These are phyloP conservation scores for Pseudodiploospora longispora DNA, from an alignment of 2,329 filamentous ascomycete genomes.

Conservation along the genomic window DNA sequence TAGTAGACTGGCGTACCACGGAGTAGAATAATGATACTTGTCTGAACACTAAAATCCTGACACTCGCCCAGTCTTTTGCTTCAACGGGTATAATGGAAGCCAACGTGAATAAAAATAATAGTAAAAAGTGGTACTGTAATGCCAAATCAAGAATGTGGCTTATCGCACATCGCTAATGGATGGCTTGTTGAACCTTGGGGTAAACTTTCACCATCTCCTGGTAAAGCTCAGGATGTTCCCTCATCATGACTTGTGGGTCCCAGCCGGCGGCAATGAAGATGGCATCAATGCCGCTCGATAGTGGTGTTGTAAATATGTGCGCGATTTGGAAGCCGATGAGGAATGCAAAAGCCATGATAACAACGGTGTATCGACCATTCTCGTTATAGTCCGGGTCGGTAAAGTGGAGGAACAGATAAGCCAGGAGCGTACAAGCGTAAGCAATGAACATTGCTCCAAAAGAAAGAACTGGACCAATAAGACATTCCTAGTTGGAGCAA, in stretches of 20 bases:
- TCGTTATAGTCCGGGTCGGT: constrained; percentile 73
- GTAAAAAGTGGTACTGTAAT: no score
- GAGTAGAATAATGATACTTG: no score
- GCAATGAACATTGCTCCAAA: constrained; percentile 79
- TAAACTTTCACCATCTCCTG: constrained; percentile 72
- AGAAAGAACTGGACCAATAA: constrained; percentile 65
- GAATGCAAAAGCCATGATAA: constrained; percentile 79
- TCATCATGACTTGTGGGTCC: constrained; percentile 66
- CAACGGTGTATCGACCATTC: constrained; percentile 59
- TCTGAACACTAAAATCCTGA: no score
- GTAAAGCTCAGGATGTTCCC: constrained; percentile 77
- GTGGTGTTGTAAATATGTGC: constrained; percentile 80
- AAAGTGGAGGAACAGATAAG: constrained; percentile 80
- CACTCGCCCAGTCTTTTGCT: no score
- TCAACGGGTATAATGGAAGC: no score
- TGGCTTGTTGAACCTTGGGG: constrained; percentile 71
- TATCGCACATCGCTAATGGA: constrained; percentile 43
- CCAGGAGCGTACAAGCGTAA: constrained; percentile 71
- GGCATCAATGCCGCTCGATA: constrained; percentile 83
- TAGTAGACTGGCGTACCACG: no score
- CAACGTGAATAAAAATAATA: no score
- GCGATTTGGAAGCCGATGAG: constrained; percentile 84
- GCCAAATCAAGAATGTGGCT: no score
- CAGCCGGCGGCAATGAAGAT: constrained; percentile 75
- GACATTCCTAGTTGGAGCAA: constrained; percentile 49